Percentiles rank a stretch among this genome's conserved stretches.
phyloP scores from a whole-genome alignment of 169 alveolate species.

The Cryptosporidium parvum region DNA sequence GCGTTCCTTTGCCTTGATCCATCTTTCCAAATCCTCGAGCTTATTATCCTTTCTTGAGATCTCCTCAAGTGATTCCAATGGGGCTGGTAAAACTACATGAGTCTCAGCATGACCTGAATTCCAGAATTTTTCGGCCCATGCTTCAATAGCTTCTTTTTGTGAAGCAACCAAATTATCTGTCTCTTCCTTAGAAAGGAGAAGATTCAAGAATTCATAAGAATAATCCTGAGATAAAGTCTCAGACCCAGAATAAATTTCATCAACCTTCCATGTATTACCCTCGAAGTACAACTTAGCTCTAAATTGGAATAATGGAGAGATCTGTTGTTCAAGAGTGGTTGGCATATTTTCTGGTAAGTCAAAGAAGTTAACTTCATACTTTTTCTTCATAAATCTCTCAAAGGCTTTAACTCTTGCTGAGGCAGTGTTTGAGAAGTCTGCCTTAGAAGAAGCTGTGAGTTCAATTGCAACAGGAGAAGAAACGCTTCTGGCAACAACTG shows the following conservation, averaged over 20 bases:
- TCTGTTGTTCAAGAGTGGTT: constrained; percentile 15
- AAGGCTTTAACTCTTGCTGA: constrained; percentile 23
- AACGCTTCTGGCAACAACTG: constrained; percentile 20
- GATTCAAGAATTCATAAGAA: constrained; percentile 30
- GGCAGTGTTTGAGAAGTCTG: constrained; percentile 4
- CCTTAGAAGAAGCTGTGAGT: constrained; percentile 10
- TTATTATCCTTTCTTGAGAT: constrained; percentile 14
- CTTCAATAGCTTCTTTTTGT: constrained; percentile 18
- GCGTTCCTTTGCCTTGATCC: constrained; percentile 39
- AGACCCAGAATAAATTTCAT: constrained; percentile 28
- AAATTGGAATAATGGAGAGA: constrained; percentile 57
- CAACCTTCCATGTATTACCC: constrained; percentile 14
- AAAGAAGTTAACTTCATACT: neutral
- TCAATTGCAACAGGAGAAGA: constrained; percentile 22
- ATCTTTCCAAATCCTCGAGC: constrained; percentile 20
- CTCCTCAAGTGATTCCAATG: constrained; percentile 22
- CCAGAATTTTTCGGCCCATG: constrained; percentile 51
- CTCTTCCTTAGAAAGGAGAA: constrained; percentile 25
- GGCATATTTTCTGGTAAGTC: constrained; percentile 40
- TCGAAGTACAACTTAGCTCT: constrained; percentile 20
- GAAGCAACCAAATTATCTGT: neutral
- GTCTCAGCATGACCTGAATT: constrained; percentile 19
- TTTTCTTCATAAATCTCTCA: constrained; percentile 9
- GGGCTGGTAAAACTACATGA: constrained; percentile 28
- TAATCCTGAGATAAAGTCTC: neutral